phyloP scores from a whole-genome alignment of 2,329 filamentous ascomycete species.

The Lecanosticta acicola region DNA sequence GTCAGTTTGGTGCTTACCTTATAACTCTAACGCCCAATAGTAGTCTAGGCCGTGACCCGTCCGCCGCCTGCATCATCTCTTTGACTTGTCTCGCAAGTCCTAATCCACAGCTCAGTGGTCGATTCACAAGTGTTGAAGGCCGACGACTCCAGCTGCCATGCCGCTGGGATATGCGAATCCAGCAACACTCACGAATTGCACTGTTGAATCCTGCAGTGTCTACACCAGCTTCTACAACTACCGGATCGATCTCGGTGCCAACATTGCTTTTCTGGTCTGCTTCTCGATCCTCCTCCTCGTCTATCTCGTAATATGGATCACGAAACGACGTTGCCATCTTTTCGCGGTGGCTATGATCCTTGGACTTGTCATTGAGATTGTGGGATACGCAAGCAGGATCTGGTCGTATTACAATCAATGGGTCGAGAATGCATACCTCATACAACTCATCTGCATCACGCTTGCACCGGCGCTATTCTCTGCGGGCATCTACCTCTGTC shows the following conservation, averaged over 20 bases:
- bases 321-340: neutral
- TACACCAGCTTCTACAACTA: constrained; percentile 3
- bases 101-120: too few relatives aligned
- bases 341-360: neutral
- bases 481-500: neutral
- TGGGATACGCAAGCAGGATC: neutral
- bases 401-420: neutral
- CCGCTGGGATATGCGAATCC: constrained; percentile 1
- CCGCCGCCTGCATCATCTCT: too few relatives aligned
- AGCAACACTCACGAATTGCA: constrained; percentile 4
- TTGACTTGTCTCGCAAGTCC: too few relatives aligned
- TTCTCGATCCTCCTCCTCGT: constrained; percentile 1
- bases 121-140: too few relatives aligned
- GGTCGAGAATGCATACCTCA: neutral
- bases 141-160: too few relatives aligned
- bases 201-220: neutral
- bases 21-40: too few relatives aligned
- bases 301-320: neutral
- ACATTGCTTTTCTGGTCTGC: constrained; percentile 2
- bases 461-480: neutral
- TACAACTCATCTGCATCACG: constrained; percentile 2
- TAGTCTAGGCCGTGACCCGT: too few relatives aligned
- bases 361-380: neutral
- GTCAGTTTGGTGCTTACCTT: too few relatives aligned
- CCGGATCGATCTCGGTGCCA: constrained; percentile 1